phyloP scores from a whole-genome alignment of 306 rosid species.

The Purshia tridentata region DNA sequence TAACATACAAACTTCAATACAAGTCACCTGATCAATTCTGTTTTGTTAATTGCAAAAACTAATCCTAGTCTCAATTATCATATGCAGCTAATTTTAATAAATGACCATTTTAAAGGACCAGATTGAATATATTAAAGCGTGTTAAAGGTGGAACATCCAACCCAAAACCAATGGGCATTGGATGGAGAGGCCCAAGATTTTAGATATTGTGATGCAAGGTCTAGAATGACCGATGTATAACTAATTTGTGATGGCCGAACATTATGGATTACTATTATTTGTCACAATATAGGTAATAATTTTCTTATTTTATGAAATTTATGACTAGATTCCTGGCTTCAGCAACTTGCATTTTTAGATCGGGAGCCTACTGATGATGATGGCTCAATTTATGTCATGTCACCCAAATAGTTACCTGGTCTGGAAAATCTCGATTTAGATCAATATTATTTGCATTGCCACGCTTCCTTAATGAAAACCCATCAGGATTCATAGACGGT shows the following conservation, averaged over 20 bases:
- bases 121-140: too few species aligned
- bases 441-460: slow-evolving; percentile 84
- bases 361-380: not conserved
- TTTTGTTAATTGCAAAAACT: not conserved
- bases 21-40: too few species aligned
- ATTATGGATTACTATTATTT: too few species aligned
- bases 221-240: too few species aligned
- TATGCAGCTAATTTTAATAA: too few species aligned
- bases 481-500: slow-evolving; percentile 98
- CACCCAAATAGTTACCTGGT: slow-evolving; percentile 56
- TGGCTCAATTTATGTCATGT: not conserved
- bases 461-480: slow-evolving; percentile 70
- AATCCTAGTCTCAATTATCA: not conserved
- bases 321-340: too few species aligned
- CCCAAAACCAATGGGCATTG: slow-evolving; percentile 8
- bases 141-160: not conserved
- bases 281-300: too few species aligned
- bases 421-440: slow-evolving; percentile 93
- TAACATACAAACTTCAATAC: too few species aligned
- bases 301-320: too few species aligned
- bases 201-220: too few species aligned
- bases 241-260: too few species aligned
- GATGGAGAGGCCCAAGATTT: not conserved
- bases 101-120: not conserved
- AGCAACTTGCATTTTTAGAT: too few species aligned